A percentile compares a stretch with the other conserved stretches of the same genome.
Conservation (phyloP, 805 yeast genomes). For the Zygoascus ofunaensis region DNA sequence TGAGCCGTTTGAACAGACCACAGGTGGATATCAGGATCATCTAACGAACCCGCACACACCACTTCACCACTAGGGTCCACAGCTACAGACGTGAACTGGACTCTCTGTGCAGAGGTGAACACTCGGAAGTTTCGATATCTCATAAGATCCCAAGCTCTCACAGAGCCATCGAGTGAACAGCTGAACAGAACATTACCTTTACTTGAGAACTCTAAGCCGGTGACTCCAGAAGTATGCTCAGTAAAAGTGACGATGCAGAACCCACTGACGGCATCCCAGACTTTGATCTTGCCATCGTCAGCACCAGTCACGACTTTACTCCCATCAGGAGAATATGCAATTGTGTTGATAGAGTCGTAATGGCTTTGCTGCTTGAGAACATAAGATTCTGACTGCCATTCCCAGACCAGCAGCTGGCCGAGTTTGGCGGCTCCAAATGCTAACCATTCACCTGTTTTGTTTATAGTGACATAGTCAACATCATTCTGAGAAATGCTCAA, state of each 20-base stretch:
- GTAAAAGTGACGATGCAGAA: conserved; percentile 87
- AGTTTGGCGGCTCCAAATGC: conserved; percentile 85
- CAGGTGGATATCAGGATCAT: conserved; percentile 81
- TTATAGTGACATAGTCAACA: conserved; percentile 72
- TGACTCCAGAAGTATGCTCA: conserved; percentile 84
- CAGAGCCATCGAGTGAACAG: conserved; percentile 90
- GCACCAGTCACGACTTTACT: conserved; percentile 85
- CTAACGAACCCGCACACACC: conserved; percentile 88
- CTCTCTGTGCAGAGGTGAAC: conserved; percentile 80
- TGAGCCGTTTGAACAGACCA: conserved; percentile 98
- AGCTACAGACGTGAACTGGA: conserved; percentile 81
- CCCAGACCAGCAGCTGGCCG: conserved; percentile 94
- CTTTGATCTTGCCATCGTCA: conserved; percentile 93
- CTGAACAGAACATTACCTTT: conserved; percentile 87
- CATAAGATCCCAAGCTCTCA: conserved; percentile 92
- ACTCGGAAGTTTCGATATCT: conserved; percentile 92
- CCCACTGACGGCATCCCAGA: conserved; percentile 92
- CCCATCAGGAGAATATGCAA: conserved; percentile 92
- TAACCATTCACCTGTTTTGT: conserved; percentile 88
- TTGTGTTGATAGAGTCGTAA: conserved; percentile 76
- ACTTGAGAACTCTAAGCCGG: conserved; percentile 79
- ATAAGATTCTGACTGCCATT: conserved; percentile 97
- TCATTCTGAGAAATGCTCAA: conserved; percentile 87
- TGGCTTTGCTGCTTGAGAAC: conserved; percentile 95
- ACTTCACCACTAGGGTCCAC: conserved; percentile 97